Conservation (phyloP, 768 basidiomycete species). For the Daedalea quercina region DNA sequence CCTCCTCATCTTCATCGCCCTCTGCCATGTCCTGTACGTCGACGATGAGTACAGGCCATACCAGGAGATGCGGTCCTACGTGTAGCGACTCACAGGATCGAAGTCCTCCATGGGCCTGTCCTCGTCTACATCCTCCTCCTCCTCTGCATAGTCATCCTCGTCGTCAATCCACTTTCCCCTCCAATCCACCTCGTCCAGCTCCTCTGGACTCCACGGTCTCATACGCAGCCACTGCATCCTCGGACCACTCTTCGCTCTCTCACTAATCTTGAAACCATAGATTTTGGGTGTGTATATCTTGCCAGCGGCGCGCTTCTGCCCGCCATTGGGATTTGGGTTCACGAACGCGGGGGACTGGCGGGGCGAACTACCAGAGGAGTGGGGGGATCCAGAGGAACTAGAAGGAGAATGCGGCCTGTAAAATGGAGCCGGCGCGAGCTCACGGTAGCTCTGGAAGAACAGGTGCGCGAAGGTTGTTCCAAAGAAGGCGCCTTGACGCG, state of each 20-base stretch:
- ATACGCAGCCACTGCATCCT: constrained; percentile 95
- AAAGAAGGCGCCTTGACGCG: constrained; percentile 84
- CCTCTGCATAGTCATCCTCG: constrained; percentile 60
- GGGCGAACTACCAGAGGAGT: constrained; percentile 26
- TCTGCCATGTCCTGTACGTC: constrained; percentile 31
- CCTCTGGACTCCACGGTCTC: constrained; percentile 72
- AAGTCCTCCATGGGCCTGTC: constrained; percentile 85
- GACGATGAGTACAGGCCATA: neutral
- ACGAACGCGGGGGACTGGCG: constrained; percentile 48
- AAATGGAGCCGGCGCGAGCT: constrained; percentile 91
- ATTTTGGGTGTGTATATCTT: constrained; percentile 88
- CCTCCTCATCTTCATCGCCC: constrained; percentile 46
- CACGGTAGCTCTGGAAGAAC: constrained; percentile 97
- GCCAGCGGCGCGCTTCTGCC: constrained; percentile 82
- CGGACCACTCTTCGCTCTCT: constrained; percentile 90
- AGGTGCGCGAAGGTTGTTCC: constrained; percentile 98
- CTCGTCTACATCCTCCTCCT: constrained; percentile 34
- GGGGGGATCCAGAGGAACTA: constrained; percentile 43
- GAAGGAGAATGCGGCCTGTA: constrained; percentile 63
- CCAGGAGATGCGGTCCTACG: neutral
- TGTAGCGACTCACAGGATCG: constrained; percentile 53
- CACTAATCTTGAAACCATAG: constrained; percentile 97
- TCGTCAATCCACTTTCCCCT: constrained; percentile 85
- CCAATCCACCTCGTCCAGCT: constrained; percentile 87
- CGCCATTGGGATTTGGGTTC: constrained; percentile 86